Evolutionary conservation across 1,284 basidiomycete genomes (phyloP), one percentile per base, ranked within the genome.

Genomic region (Amylostereum chailletii): DNA sequence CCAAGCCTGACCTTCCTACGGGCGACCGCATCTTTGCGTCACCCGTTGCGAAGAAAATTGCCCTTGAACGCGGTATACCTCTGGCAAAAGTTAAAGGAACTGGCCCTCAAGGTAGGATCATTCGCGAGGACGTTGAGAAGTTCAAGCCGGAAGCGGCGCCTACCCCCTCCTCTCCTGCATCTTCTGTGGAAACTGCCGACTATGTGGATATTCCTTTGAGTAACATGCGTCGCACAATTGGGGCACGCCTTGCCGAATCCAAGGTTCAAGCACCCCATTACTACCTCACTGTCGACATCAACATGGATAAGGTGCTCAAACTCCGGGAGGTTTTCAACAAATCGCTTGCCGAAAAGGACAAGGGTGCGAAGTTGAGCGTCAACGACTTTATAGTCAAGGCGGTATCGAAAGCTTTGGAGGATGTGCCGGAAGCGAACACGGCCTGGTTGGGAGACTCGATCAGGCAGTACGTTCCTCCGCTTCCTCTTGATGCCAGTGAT

Each of bases 301-400:
- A 92, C 73, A 97, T 99, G 94, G 94, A 93, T 77, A 94, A 93
- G 71, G 86, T 95, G 32, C 67, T 90, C 64, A 97, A 97, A 72
- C 79, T 99, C 54, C 81, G 95, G 51, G 84, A 94, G 68, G 86
- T 98, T 55, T 99, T 99, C 76, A 99, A 99, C 79, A 87, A 87
- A 65, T 78, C 86, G 36, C 68, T 91, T 42, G 80, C 79, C 41
- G 93, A 94, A 63, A 86, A 88, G 70, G 86, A 90, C 65, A 87
- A 86, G 61, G 74, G 78, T 53, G 81, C 83, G 46, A 99, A 99
- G 76, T 80, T 99, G 53, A 94, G 90, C 56, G 92, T 99, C 52
- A 97, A 98, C 67, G 96, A 99, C 72, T 99, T 99, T 65, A 83
- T 99, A 61, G 83, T 98, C 66, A 99, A 99, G 74, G 96, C 93